These are phyloP conservation scores for Endocladia muricata DNA, from an alignment of 31 red algal genomes.

Conservation along the genomic window DNA sequence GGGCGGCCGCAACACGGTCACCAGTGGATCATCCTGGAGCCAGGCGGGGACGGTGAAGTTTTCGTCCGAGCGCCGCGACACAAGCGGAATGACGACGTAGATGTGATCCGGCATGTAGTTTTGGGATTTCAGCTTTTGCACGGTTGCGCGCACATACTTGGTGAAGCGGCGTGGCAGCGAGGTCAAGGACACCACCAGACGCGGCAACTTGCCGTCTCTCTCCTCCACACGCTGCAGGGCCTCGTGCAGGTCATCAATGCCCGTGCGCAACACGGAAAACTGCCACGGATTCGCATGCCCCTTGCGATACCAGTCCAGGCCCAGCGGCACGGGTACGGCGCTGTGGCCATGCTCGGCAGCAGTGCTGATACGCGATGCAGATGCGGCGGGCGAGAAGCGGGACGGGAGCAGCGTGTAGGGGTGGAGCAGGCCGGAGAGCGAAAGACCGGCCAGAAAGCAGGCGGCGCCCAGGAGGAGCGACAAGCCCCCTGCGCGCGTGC, in stretches of 20 bases:
- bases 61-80: background rate
- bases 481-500: too few species aligned
- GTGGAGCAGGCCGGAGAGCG: too few species aligned
- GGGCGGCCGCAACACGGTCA: conserved; percentile 8
- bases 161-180: background rate
- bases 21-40: background rate
- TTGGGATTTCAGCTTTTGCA: background rate
- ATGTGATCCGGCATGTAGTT: conserved; percentile 10
- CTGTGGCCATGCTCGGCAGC: too few species aligned
- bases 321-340: background rate
- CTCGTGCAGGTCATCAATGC: background rate
- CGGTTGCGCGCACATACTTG: background rate
- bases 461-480: too few species aligned
- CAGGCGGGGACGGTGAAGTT: background rate
- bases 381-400: too few species aligned
- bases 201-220: background rate
- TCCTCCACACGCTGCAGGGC: background rate
- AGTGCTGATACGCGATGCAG: too few species aligned
- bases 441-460: too few species aligned
- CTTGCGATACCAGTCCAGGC: background rate
- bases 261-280: background rate
- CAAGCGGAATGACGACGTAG: background rate
- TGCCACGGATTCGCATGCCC: background rate
- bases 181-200: background rate
- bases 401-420: too few species aligned